Evolutionary conservation across 192 early-diverging fungal genomes (phyloP), one percentile per base, ranked within the genome.

Genomic region (Coemansia sp.): DNA sequence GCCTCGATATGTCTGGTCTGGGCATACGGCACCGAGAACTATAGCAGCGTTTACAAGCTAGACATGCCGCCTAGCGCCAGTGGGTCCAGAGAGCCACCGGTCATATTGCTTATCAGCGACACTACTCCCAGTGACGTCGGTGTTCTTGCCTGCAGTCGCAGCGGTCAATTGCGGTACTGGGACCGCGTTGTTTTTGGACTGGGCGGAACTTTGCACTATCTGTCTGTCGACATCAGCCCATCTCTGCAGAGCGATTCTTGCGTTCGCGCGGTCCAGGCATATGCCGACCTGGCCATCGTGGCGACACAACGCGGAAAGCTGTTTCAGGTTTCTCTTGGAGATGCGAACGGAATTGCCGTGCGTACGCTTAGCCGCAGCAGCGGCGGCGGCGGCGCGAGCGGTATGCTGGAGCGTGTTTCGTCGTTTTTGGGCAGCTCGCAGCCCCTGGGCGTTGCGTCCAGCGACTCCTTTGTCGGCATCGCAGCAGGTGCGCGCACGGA

Each of bases 131-230:
- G 45, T 30, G 62, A 74, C 45, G 69, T 72, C 7, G 81, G 81
- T 6, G 61, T 78, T 3, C n/a, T 82, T 18, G 68, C 66, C 4
- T 68, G 67, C 42, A 55, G 68, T 8, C 48, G 64, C 11, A 59
- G 61, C 10, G 81, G 81, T 0, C 68, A 69, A 51, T 27, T 82
- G 49, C 81, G 81, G 55, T 72, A 71, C 64, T 82, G 81, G 81
- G 69, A 67, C 7, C 63, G 66, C 50, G 72, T 82, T 18, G 81
- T 69, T 20, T 78, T 74, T 27, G 24, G 50, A 1, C 68, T 82
- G 42, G 71, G 71, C 35, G 75, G 81, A 13, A 36, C 74, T 14
- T 65, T 64, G 19, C 62, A 59, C 6, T 77, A 71, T 32, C 53
- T n/a, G 9, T 30, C 53, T n/a, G 29, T 28, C 18, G 53, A 62